phyloP scores from a whole-genome alignment of 306 rosid genomes.

The Cucurbita moschata region DNA sequence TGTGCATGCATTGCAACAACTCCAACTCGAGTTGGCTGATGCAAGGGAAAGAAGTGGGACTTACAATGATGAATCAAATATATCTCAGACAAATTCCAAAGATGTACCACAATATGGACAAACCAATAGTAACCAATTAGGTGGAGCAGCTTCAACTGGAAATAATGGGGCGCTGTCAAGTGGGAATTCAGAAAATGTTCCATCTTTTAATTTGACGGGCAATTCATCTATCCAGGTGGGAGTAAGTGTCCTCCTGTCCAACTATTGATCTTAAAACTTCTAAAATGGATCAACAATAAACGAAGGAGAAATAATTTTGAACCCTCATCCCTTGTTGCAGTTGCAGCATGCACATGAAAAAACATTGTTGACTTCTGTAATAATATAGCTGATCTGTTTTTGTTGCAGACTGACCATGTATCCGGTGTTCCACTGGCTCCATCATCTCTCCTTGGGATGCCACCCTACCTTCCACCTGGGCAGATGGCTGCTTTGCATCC shows the following conservation, averaged over 20 bases:
- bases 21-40: slow-evolving; percentile 80
- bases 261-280: not conserved
- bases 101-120: slow-evolving; percentile 52
- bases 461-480: slow-evolving; percentile 82
- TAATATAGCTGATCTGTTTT: not conserved
- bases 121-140: slow-evolving; percentile 56
- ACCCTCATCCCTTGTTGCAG: not conserved
- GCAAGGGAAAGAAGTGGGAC: slow-evolving; percentile 70
- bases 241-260: not conserved
- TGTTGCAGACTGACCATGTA: slow-evolving; percentile 47
- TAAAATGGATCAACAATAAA: not conserved
- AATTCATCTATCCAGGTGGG: slow-evolving; percentile 55
- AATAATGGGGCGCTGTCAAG: slow-evolving; percentile 39
- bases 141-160: slow-evolving; percentile 46
- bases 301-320: not conserved
- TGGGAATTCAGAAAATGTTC: slow-evolving; percentile 53
- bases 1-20: slow-evolving; percentile 69
- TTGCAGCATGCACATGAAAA: not conserved
- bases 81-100: slow-evolving; percentile 42
- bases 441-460: slow-evolving; percentile 69
- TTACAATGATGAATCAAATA: slow-evolving; percentile 45
- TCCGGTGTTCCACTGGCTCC: slow-evolving; percentile 60
- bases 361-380: not conserved
- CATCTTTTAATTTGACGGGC: slow-evolving; percentile 44
- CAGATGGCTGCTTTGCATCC: slow-evolving; percentile 79